These are phyloP conservation scores for Penicillium steckii DNA, from an alignment of 495 filamentous ascomycete genomes.

Conservation along the genomic window DNA sequence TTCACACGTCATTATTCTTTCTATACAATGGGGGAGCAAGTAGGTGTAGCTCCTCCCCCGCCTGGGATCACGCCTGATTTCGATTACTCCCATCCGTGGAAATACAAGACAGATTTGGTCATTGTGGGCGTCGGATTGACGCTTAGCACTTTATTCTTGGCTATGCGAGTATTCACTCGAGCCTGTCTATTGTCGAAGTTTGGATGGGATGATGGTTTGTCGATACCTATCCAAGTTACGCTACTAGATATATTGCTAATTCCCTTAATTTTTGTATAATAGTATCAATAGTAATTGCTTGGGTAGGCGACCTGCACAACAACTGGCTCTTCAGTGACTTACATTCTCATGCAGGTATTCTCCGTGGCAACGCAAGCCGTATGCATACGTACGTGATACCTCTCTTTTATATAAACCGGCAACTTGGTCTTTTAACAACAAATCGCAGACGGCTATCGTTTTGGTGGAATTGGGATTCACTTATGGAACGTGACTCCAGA, in stretches of 20 bases:
- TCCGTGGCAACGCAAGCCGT: slow-evolving; percentile 20
- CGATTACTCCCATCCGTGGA: slow-evolving; percentile 21
- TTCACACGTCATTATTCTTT: not conserved
- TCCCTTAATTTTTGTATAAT: too few species aligned
- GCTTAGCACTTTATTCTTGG: slow-evolving; percentile 11
- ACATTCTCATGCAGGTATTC: slow-evolving; percentile 11
- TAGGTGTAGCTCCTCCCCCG: slow-evolving; percentile 8
- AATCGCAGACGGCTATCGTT: slow-evolving; percentile 6
- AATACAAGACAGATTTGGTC: slow-evolving; percentile 6
- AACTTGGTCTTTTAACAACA: not conserved
- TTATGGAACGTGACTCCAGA: slow-evolving; percentile 12
- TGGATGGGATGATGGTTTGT: slow-evolving; percentile 31
- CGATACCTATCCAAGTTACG: not conserved
- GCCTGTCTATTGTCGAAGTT: slow-evolving; percentile 17
- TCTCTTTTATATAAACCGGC: not conserved
- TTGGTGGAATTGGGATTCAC: slow-evolving; percentile 16
- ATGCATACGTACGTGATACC: slow-evolving; percentile 18
- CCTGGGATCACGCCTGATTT: slow-evolving; percentile 13
- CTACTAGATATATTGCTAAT: not conserved
- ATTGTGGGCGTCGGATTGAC: slow-evolving; percentile 14
- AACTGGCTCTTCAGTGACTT: not conserved
- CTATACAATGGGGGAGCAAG: not conserved
- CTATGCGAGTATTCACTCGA: slow-evolving; percentile 22
- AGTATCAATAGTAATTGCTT: slow-evolving; percentile 26
- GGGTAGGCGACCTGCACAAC: slow-evolving; percentile 14